Evolutionary conservation across 2,329 filamentous ascomycete genomes (phyloP), one percentile per base, ranked within the genome.

Genomic region (Shiraia sp.): DNA sequence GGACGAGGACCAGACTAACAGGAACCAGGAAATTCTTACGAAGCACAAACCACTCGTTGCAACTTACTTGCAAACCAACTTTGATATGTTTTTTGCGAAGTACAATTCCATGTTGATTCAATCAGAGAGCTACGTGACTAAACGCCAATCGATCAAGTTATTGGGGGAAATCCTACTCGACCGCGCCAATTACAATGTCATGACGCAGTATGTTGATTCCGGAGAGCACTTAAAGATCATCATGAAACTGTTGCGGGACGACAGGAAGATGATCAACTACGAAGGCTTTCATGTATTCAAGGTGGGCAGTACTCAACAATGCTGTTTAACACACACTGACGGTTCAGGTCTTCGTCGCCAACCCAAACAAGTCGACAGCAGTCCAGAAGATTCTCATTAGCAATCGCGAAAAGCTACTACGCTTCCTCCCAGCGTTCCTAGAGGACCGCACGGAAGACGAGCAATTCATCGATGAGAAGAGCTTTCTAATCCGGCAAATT

Each of bases 271-370:
- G 91, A 93, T 99, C 49, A 93, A 97, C 72, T 99, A 99, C 68
- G 93, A 99, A 70, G 93, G 91, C 6, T 99, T 99, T 69, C 93
- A 99, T 68, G 92, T 99, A 29, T 99, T 99, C 80, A 99, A 99
- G 77, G 81, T 83, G 47, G 1, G 29, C 8, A 5, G 31, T 14
- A 7, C 3, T 10, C 22, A 6, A 12, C 6, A 4, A 29, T n/a
- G 13, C 28, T 24, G 12, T 15, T 24, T 35, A 13, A 23, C 22
- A 5, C 13, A 42, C 32, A 22, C 56, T 63, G 9, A 61, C 26
- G 22, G 13, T 23, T 9, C 54, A 83, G 81, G 92, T 99, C 49
- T 99, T 99, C 71, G 93, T 97, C 39, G 93, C 93, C 46, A 99
- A 99, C 68, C 93, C 93, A 6, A 91, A 97, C 76, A 99, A 99